phyloP scores from a whole-genome alignment of 1,139 yeast species.

The Geotrichum citri-aurantii region DNA sequence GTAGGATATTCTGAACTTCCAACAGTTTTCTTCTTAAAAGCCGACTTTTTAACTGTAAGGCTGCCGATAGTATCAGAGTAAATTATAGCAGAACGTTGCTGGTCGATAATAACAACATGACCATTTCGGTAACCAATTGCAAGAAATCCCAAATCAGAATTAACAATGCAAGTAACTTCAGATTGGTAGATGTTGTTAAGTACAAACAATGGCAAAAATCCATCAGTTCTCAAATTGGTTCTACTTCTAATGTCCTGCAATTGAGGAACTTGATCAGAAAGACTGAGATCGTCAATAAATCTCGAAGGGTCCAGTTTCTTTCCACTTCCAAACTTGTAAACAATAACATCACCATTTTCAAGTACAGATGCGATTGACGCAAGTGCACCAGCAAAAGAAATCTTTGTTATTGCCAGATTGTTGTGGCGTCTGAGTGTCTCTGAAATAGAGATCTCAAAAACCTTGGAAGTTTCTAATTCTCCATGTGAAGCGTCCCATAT shows the following conservation, averaged over 20 bases:
- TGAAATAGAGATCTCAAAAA: slow-evolving; percentile 50
- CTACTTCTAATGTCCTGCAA: slow-evolving; percentile 36
- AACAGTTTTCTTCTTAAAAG: slow-evolving; percentile 17
- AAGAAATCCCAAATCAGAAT: slow-evolving; percentile 78
- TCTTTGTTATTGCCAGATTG: slow-evolving; percentile 46
- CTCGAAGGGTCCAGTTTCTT: slow-evolving; percentile 7
- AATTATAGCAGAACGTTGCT: slow-evolving; percentile 80
- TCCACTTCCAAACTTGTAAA: slow-evolving; percentile 57
- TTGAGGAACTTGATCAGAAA: slow-evolving; percentile 19
- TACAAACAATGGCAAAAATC: slow-evolving; percentile 66
- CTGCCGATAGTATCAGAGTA: slow-evolving; percentile 45
- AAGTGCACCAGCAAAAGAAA: slow-evolving; percentile 70
- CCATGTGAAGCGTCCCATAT: slow-evolving; percentile 78
- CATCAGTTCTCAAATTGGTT: slow-evolving; percentile 46
- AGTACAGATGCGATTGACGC: slow-evolving; percentile 73
- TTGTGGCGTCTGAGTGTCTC: slow-evolving; percentile 42
- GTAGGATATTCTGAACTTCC: slow-evolving; percentile 42
- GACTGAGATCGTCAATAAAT: slow-evolving; percentile 3
- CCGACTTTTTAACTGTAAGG: slow-evolving; percentile 15
- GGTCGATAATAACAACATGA: slow-evolving; percentile 65
- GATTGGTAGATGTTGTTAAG: slow-evolving; percentile 40
- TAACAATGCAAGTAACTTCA: slow-evolving; percentile 55
- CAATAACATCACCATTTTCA: slow-evolving; percentile 64
- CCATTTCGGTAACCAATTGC: slow-evolving; percentile 81
- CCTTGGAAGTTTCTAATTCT: slow-evolving; percentile 57